Base-by-base conservation (phyloP, 2,329 filamentous ascomycete species). In the Didymella exigua region DNA sequence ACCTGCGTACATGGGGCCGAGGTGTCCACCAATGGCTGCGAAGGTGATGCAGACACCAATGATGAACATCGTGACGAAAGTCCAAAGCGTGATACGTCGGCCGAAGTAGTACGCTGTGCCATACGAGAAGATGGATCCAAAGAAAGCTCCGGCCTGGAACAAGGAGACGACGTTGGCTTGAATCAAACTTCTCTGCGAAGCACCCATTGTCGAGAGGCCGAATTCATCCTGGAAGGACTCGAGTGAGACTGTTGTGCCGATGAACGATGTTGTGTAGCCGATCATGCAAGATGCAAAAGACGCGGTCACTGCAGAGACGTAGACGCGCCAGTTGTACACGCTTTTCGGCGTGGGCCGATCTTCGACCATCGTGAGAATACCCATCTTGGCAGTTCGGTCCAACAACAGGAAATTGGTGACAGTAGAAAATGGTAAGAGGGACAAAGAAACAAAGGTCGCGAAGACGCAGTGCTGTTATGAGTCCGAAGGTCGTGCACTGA, bases 141-240 rank as follows among this genome's bases (percentile, higher is more conserved):
- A 93, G 78, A 95, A 93, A 56, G 89, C 89, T 55, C 90, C 90
- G 9, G 90, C 90, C 75, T 93, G 90, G 77, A 91, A 93, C 49
- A 89, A 84, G 23, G 88, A 91, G 46, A 92, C 89, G 58, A 93
- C 91, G 72, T 93, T 93, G 65, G 87, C 80, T 67, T 86, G 87
- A 42, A 89, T 77, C 4, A 89, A 75, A 26, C 86, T 82, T 23
- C 86, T 76, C n/a, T 83, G 68, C 3, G 65, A 50, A 0, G 70
- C 49, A 4, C 70, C 74, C 75, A 87, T 83, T 2, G 75, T 66
- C 2, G 72, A 77, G 64, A 92, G 87, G 13, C 78, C 65, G 71
- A 93, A 93, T 69, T 93, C 90, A 1, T 79, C 67, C 38, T 79
- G 80, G 74, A 93, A 93, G 0, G 89, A 89, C 0, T 83, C 79